These are phyloP conservation scores for Paramecium biaurelia DNA, from an alignment of 73 alveolate genomes.

Conservation along the genomic window DNA sequence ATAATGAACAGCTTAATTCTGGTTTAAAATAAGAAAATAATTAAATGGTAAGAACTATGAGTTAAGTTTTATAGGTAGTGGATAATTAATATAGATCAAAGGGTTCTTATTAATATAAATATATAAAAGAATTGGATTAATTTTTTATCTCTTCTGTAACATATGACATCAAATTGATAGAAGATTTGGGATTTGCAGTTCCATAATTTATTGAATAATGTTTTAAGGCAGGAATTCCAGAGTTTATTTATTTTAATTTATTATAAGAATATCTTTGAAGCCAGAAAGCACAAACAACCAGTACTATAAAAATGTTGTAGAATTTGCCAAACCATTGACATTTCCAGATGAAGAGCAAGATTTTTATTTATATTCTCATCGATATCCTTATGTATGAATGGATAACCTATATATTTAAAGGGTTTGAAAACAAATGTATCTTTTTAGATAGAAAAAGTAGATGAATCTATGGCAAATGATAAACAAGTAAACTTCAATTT, in stretches of 20 bases:
- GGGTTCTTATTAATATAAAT: neutral
- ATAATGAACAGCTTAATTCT: neutral
- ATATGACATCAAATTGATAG: neutral
- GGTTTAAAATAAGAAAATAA: neutral
- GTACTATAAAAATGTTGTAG: conserved; percentile 2
- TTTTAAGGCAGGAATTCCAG: conserved; percentile 23
- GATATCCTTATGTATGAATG: neutral
- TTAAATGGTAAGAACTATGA: neutral
- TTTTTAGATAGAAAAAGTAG: neutral
- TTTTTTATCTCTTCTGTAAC: neutral
- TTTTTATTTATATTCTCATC: neutral
- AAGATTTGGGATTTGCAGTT: conserved; percentile 8
- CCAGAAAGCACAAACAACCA: neutral
- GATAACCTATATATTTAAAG: neutral
- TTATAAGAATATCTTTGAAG: conserved; percentile 10
- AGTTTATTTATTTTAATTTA: neutral
- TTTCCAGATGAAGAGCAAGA: neutral
- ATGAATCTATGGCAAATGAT: neutral
- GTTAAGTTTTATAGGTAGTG: neutral
- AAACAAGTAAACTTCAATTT: neutral
- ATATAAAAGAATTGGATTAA: neutral
- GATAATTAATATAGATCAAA: neutral
- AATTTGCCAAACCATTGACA: neutral
- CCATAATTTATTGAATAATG: neutral
- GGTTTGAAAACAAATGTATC: neutral